Evolutionary conservation across 1,284 basidiomycete species (phyloP).

Genomic region (Austroboletus novae-zelandiae): DNA sequence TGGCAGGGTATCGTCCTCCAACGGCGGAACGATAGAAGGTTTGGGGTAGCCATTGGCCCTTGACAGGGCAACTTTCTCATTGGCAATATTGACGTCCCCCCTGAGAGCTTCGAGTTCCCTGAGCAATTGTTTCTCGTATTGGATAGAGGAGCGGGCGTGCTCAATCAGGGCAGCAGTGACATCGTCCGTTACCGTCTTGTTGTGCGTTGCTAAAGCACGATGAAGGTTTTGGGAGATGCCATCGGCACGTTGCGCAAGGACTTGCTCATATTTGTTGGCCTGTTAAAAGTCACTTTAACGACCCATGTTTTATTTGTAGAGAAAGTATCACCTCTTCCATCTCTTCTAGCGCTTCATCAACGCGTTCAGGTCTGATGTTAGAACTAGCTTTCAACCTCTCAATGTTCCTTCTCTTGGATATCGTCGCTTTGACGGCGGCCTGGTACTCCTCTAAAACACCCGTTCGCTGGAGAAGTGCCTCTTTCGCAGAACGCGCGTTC

Average conservation of each 20-base stretch:
- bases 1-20: conserved; percentile 57
- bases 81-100: conserved; percentile 68
- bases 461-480: conserved; percentile 84
- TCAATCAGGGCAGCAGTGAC: conserved; percentile 85
- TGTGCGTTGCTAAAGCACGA: conserved; percentile 78
- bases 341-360: conserved; percentile 91
- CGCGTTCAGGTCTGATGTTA: conserved; percentile 81
- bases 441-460: conserved; percentile 91
- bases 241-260: conserved; percentile 75
- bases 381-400: conserved; percentile 88
- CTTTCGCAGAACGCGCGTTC: conserved; percentile 93
- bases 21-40: conserved; percentile 57
- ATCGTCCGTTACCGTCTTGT: conserved; percentile 84
- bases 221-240: conserved; percentile 92
- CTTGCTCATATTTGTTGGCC: conserved; percentile 86
- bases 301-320: neutral
- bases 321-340: conserved; percentile 75
- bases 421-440: conserved; percentile 84
- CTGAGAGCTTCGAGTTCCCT: conserved; percentile 85
- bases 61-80: conserved; percentile 52
- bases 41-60: conserved; percentile 51
- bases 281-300: conserved; percentile 32
- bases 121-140: conserved; percentile 86
- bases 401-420: conserved; percentile 86
- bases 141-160: conserved; percentile 84